Base-by-base conservation (phyloP, 768 basidiomycete genomes). In the Collybia sp. region DNA sequence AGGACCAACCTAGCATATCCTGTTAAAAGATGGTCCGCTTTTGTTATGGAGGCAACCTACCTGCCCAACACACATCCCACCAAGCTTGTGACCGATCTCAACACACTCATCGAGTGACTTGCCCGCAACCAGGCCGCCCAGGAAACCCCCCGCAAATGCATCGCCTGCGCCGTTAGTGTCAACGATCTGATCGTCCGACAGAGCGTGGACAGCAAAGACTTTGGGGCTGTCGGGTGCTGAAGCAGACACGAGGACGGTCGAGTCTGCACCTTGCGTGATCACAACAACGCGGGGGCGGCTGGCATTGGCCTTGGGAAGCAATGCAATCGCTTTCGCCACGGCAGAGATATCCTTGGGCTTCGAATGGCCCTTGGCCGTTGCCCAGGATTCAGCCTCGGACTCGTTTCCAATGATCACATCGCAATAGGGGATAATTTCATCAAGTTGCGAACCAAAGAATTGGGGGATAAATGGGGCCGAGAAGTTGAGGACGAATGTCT, bases 151-250 rank as follows among this genome's bases (percentile, higher is more conserved):
- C 18, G 93, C 93, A 57, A 99, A 98, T 36, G 91, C 92, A 63
- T 99, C 95, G 36, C 96, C 96, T 16, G 96, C 96, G 43, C 91
- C 96, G 66, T 99, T 99, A 40, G 96, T 98, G 64, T 99, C 96
- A 48, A 96, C 85, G 54, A 96, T 93, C 64, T 83, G 57, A 34
- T 71, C 75, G 44, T 76, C 73, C 39, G 59, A 55, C 48, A 95
- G 69, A 33, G 74, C 68, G 43, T 69, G 60, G 42, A 95, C 90
- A 3, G 69, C 47, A 64, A 71, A 85, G 12, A 70, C 56, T 67
- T 82, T 80, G 31, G 77, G 71, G 41, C 66, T 68, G 15, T 81
- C 77, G 2, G 76, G 70, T 11, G 77, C 71, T 36, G 67, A 70
- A 6, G 82, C 75, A 11, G 77, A 72, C 20, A 93, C 91, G 43